Evolutionary conservation across 2,329 filamentous ascomycete species (phyloP), one percentile per base, ranked within the genome.

Genomic region (Curvularia hawaiiensis): DNA sequence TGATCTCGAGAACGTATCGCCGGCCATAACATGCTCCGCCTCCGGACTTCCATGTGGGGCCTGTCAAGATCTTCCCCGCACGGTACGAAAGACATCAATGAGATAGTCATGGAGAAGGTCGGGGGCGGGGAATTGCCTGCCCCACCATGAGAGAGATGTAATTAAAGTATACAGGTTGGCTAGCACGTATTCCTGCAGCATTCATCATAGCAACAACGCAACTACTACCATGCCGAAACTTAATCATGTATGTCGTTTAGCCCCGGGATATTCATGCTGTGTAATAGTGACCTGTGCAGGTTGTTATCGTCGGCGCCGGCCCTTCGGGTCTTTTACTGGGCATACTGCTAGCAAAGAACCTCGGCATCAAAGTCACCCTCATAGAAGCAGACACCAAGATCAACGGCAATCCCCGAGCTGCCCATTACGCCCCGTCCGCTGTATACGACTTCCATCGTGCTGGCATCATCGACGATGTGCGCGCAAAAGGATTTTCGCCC

Each of bases 341-440:
- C 14, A 76, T 86, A 3, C 78, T 86, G 2, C 79, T 87, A 7
- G 78, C 83, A 20, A 80, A 82, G 62, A 78, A 82, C 51, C 54
- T 67, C 20, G 78, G 79, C 44, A 83, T 87, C 58, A 74, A 78
- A 30, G 80, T 84, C 43, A 81, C 80, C 24, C 77, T 87, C 22
- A 76, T 88, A 52, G 86, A 89, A 64, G 81, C 82, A 3, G 79
- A 81, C 2, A 69, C 78, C 26, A 76, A 81, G 52, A 78, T 88
- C 45, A 84, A 87, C 74, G 78, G 82, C 56, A 84, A 85, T 56
- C 86, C 86, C 0, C 84, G 86, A 28, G 86, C 86, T 14, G 84
- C 85, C 3, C 84, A 88, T 71, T 88, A 88, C 68, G 84, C 83
- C 3, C 79, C 83, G 0, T 80, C 85, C 0, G 85, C 85, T 1